phyloP scores from a whole-genome alignment of 148 eudicot species.

The Camellia granthamiana region DNA sequence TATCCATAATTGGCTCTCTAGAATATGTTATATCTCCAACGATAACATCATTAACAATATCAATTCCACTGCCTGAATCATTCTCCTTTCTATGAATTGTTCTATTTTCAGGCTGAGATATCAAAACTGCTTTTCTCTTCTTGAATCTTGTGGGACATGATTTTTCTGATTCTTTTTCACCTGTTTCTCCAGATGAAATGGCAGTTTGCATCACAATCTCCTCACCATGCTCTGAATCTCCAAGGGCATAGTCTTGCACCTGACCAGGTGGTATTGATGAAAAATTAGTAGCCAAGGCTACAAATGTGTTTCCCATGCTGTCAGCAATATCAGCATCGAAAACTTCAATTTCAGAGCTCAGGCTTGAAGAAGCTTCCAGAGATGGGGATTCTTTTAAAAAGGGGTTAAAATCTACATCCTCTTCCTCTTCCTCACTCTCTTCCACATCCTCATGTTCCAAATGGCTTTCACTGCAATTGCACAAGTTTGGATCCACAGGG shows the following conservation, averaged over 20 bases:
- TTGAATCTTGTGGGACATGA: conserved; percentile 12
- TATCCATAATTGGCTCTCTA: conserved; percentile 25
- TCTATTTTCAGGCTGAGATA: conserved; percentile 32
- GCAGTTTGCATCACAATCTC: conserved; percentile 28
- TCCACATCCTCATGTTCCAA: conserved; percentile 38
- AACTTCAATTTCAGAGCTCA: conserved; percentile 85
- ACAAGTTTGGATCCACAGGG: conserved; percentile 19
- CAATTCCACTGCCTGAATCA: conserved; percentile 33
- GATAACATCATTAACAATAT: conserved; percentile 32
- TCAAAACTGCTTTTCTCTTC: conserved; percentile 30
- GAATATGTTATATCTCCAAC: conserved; percentile 23
- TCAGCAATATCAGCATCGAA: conserved; percentile 62
- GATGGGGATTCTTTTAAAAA: conserved; percentile 62
- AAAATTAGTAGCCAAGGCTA: conserved; percentile 12
- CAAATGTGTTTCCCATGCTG: conserved; percentile 32
- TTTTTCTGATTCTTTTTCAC: conserved; percentile 17
- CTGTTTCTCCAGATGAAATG: conserved; percentile 18
- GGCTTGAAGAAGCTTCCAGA: conserved; percentile 79
- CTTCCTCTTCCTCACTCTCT: conserved; percentile 73
- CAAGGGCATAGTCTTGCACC: conserved; percentile 25
- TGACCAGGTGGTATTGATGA: conserved; percentile 20
- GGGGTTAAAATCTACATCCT: conserved; percentile 90
- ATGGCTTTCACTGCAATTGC: conserved; percentile 21
- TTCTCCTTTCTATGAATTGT: conserved; percentile 28
- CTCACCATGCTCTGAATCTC: conserved; percentile 34